Base-by-base conservation (phyloP, 208 protist genomes). In the Tritrichomonas musculus region DNA sequence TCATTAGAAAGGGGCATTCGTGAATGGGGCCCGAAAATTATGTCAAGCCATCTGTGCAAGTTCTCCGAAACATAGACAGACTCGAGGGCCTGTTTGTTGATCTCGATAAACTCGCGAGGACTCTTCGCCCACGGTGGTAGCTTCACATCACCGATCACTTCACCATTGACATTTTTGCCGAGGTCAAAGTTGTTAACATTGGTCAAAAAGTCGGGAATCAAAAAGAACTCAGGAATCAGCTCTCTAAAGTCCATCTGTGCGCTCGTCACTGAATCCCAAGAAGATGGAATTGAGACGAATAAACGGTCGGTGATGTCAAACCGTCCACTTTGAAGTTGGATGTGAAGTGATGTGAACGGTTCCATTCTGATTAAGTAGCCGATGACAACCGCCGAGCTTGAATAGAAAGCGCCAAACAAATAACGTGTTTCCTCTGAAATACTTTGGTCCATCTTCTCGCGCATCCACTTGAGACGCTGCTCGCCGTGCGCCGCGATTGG, bases 171-270 rank as follows among this genome's bases (percentile, higher is more conserved):
- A 9, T 13, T 17, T 11, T 57, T 57, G 64, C 96, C 96, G 27
- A 97, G 93, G 39, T 94, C 39, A 50, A 96, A 93, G 20, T 64
- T 14, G 93, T 95, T 95, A n/a, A 30, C 22, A 77, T 96, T 96
- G 1, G 92, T 2, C 1, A 97, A 93, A 57, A 96, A 95, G n/a
- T 96, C 94, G 0, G 95, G 94, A 20, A 95, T 80, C 93, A 95
- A 96, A 92, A 95, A 97, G 55, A 96, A 96, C 84, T 97, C 96
- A 25, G 96, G 96, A 22, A 95, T 95, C 11, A 97, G 94, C 82
- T 95, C 95, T 92, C 57, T 92, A 39, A 92, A 64, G 33, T 92
- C 88, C 57, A 72, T 64, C 50, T 22, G 30, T 41, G 55, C 50
- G 13, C 50, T 11, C 9, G 17, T 47, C 0, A 72, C 88, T 33